Conservation (phyloP, 192 early-diverging fungal species). For the Piromyces sp. region DNA sequence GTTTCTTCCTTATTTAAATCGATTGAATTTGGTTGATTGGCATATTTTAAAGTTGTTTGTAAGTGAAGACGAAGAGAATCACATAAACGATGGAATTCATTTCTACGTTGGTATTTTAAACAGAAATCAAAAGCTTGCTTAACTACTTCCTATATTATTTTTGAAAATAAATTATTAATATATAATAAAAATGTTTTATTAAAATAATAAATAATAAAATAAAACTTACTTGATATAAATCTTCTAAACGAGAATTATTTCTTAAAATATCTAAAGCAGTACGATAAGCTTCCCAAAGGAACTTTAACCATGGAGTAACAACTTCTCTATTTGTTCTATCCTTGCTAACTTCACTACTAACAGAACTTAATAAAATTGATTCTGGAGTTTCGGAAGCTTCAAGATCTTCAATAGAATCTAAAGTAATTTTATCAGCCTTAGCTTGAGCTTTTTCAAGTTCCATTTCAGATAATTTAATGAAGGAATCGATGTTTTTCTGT, state of each 20-base stretch:
- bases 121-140: constrained; percentile 94
- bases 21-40: constrained; percentile 79
- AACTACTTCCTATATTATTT: constrained; percentile 28
- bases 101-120: constrained; percentile 83
- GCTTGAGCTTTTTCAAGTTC: constrained; percentile 80
- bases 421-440: constrained; percentile 71
- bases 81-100: constrained; percentile 95
- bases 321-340: constrained; percentile 94
- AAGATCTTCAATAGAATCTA: constrained; percentile 78
- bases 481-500: constrained; percentile 64
- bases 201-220: neutral
- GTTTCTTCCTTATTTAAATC: constrained; percentile 92
- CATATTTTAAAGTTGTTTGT: constrained; percentile 72
- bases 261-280: constrained; percentile 90
- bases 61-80: constrained; percentile 91
- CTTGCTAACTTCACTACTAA: constrained; percentile 81
- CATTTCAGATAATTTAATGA: constrained; percentile 72
- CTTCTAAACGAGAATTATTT: constrained; percentile 89
- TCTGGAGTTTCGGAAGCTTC: constrained; percentile 95
- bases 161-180: too few species aligned
- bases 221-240: constrained; percentile 60
- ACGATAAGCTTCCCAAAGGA: constrained; percentile 99
- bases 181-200: too few species aligned
- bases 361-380: constrained; percentile 85
- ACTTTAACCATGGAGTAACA: constrained; percentile 96